These are phyloP conservation scores for Macrophomina pseudophaseolina DNA, from an alignment of 2,329 filamentous ascomycete species.

Conservation along the genomic window DNA sequence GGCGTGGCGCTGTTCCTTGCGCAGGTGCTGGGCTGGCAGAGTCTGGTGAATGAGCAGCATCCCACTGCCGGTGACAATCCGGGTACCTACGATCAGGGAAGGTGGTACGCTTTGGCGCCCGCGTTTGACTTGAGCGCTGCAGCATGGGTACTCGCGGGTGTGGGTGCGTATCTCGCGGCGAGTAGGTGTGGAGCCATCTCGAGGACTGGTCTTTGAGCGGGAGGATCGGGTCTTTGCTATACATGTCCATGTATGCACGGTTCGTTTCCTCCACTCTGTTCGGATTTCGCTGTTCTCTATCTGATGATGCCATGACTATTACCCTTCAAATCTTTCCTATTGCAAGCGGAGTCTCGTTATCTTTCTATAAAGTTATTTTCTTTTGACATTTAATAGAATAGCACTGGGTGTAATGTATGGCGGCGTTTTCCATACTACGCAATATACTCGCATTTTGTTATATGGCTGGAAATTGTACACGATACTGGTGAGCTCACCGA, in stretches of 20 bases:
- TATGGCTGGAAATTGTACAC: not conserved
- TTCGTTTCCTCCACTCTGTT: not conserved
- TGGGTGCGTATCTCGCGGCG: not conserved
- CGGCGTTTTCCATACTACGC: not conserved
- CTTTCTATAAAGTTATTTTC: not conserved
- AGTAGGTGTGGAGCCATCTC: not conserved
- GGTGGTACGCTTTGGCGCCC: not conserved
- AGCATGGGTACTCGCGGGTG: slow-evolving; percentile 9
- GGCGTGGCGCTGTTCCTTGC: not conserved
- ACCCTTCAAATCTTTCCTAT: not conserved
- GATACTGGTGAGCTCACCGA: not conserved
- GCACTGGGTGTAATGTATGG: not conserved
- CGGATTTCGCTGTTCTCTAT: not conserved
- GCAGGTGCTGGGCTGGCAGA: slow-evolving; percentile 3
- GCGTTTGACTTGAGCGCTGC: slow-evolving; percentile 14
- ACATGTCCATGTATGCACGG: not conserved
- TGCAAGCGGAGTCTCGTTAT: not conserved
- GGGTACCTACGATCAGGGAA: not conserved
- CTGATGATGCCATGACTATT: not conserved
- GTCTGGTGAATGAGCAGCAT: slow-evolving; percentile 8
- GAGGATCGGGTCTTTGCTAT: not conserved
- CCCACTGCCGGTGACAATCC: not conserved
- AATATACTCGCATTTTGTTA: not conserved
- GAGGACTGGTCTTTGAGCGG: not conserved
- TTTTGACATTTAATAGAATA: not conserved